Evolutionary conservation across 768 basidiomycete genomes (phyloP).

Genomic region (Nidula microcarpa): DNA sequence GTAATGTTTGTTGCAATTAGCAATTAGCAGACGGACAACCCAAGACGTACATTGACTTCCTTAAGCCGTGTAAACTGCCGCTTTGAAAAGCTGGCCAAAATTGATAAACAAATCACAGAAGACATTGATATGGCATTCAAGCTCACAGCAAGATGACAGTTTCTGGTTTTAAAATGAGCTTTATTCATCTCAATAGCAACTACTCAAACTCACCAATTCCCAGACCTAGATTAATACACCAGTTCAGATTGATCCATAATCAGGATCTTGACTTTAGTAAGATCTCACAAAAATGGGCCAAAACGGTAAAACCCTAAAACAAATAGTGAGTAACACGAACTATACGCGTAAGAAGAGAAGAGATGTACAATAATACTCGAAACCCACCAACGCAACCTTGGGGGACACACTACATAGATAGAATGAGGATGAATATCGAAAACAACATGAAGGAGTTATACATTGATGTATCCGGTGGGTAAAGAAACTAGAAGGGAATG

Average conservation of each 20-base stretch:
- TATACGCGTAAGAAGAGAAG: not conserved
- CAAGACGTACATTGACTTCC: constrained; percentile 26
- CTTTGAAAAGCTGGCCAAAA: constrained; percentile 28
- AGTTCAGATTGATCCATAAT: not conserved
- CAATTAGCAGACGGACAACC: not conserved
- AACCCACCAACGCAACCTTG: constrained; percentile 29
- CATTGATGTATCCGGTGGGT: constrained; percentile 33
- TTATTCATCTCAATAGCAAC: not conserved
- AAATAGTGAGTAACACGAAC: too few relatives aligned
- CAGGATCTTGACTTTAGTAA: not conserved
- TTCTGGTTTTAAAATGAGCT: constrained; percentile 15
- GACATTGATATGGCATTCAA: not conserved
- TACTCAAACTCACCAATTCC: constrained; percentile 37
- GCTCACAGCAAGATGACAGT: constrained; percentile 34
- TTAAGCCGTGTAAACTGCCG: constrained; percentile 29
- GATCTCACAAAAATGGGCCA: constrained; percentile 36
- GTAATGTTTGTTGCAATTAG: not conserved
- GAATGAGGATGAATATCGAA: not conserved
- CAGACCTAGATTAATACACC: constrained; percentile 6
- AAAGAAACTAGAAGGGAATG: constrained; percentile 27
- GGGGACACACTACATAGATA: constrained; percentile 27
- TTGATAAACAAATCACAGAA: not conserved
- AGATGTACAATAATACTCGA: constrained; percentile 27
- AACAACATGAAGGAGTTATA: constrained; percentile 10
- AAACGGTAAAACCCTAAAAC: constrained; percentile 24